A percentile compares a stretch with the other conserved stretches of the same genome.
phyloP scores from a whole-genome alignment of 106 monocot genomes.

The Dendrobium nobile region DNA sequence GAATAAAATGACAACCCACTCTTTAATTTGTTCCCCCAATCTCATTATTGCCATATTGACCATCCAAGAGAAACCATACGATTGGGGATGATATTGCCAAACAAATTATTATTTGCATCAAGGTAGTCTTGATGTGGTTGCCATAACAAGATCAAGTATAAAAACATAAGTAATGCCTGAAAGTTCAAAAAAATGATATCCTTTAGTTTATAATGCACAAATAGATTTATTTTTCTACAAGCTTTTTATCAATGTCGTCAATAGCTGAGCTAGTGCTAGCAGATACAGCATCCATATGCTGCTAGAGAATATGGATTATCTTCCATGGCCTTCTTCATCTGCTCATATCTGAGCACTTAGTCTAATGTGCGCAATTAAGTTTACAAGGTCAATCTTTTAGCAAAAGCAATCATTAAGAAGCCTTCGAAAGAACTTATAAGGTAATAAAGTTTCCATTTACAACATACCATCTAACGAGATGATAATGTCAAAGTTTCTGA shows the following conservation, averaged over 20 bases:
- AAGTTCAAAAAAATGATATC: background rate
- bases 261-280: too few relatives aligned
- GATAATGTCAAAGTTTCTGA: background rate
- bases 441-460: too few relatives aligned
- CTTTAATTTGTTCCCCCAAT: background rate
- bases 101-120: background rate
- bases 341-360: too few relatives aligned
- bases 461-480: too few relatives aligned
- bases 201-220: background rate
- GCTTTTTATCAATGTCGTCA: too few relatives aligned
- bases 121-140: background rate
- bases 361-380: background rate
- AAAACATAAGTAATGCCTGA: background rate
- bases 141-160: background rate
- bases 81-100: background rate
- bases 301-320: background rate
- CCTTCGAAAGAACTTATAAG: too few relatives aligned
- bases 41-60: background rate
- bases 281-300: background rate
- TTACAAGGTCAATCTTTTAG: too few relatives aligned
- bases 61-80: background rate
- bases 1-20: background rate
- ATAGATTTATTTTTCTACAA: too few relatives aligned
- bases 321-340: background rate
- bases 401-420: too few relatives aligned